Conservation (phyloP, 2,329 filamentous ascomycete species). For the Ascosphaera pollenicola region DNA sequence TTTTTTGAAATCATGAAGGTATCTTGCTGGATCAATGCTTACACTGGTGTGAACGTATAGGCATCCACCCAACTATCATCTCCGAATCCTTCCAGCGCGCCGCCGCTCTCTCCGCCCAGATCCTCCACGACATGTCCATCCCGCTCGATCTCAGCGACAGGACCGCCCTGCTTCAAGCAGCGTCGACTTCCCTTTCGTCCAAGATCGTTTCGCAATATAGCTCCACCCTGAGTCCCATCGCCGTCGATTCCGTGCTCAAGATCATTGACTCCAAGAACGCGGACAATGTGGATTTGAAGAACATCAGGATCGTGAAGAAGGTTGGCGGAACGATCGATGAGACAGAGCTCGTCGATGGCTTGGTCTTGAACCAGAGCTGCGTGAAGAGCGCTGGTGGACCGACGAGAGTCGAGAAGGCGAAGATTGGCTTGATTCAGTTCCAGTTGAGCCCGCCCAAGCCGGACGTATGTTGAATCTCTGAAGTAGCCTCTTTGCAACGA, state of each 20-base stretch:
- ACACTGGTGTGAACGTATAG: constrained; percentile 8
- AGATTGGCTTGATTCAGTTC: constrained; percentile 94
- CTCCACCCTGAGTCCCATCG: constrained; percentile 88
- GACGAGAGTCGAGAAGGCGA: constrained; percentile 86
- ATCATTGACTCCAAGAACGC: constrained; percentile 90
- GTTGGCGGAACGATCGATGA: constrained; percentile 96
- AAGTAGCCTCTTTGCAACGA: background rate
- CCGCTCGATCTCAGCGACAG: constrained; percentile 79
- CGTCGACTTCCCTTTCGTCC: constrained; percentile 88
- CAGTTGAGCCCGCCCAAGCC: constrained; percentile 96
- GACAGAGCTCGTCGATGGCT: constrained; percentile 85
- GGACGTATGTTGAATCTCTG: constrained; percentile 64
- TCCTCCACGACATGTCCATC: constrained; percentile 88
- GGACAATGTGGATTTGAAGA: constrained; percentile 88
- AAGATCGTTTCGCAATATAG: constrained; percentile 99
- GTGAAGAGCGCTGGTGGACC: constrained; percentile 88
- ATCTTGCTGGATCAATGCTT: background rate
- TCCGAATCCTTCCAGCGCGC: constrained; percentile 95
- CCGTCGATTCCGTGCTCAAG: constrained; percentile 87
- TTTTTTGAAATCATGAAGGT: no score
- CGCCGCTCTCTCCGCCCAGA: constrained; percentile 65
- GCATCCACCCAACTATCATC: constrained; percentile 91
- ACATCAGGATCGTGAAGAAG: constrained; percentile 95
- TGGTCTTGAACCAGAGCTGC: constrained; percentile 79
- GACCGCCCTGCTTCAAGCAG: constrained; percentile 77